These are phyloP conservation scores for Oryza australiensis DNA, from an alignment of 176 grass and related monocot genomes.

Conservation along the genomic window DNA sequence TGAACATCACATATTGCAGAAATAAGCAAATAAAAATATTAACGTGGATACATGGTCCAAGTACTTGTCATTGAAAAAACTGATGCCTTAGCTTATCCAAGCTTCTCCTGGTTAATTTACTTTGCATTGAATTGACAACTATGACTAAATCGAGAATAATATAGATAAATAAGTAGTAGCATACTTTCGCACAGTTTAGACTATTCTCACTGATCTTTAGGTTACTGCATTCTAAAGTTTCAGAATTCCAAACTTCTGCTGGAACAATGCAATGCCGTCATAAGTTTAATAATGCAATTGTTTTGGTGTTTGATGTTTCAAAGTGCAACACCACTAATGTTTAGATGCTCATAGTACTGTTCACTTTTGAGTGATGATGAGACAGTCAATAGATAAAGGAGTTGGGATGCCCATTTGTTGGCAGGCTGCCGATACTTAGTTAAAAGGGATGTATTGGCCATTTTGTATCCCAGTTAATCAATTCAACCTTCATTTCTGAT, in stretches of 20 bases:
- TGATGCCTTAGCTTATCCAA: background rate
- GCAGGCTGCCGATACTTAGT: background rate
- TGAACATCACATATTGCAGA: background rate
- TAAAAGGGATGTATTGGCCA: background rate
- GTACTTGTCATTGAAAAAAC: background rate
- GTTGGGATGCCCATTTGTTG: background rate
- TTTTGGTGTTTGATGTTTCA: background rate
- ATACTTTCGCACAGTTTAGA: background rate
- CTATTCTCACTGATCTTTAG: background rate
- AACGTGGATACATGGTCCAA: background rate
- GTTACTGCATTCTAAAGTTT: background rate
- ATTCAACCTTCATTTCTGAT: background rate
- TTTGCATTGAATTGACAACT: background rate
- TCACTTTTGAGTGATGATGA: background rate
- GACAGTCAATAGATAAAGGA: background rate
- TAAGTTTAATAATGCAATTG: conserved; percentile 13
- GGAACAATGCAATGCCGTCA: background rate
- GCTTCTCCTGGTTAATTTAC: background rate
- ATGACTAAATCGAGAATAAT: background rate
- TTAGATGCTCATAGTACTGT: background rate
- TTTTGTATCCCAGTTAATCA: conserved; percentile 2
- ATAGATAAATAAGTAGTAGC: background rate
- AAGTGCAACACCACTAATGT: background rate
- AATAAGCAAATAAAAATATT: background rate
- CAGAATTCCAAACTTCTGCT: background rate